Conservation (phyloP, 495 filamentous ascomycete genomes). For the Halenospora varia region DNA sequence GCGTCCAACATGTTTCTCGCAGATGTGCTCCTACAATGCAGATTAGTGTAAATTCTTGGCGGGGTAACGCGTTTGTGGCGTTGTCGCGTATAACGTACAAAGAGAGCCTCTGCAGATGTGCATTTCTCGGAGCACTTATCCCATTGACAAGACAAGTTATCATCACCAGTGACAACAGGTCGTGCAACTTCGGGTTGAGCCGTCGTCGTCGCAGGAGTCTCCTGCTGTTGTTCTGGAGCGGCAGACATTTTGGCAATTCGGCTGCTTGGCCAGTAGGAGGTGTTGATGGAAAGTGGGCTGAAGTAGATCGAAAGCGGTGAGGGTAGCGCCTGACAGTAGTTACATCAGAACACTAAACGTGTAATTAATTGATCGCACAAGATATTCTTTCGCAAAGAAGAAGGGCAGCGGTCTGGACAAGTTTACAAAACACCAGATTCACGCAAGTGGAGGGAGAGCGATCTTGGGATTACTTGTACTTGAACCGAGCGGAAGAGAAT, state of each 20-base stretch:
- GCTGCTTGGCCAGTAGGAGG: slow-evolving; percentile 2
- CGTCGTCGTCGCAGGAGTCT: slow-evolving; percentile 1
- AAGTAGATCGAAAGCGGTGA: neutral
- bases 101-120: slow-evolving; percentile 75
- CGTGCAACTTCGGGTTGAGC: slow-evolving; percentile 1
- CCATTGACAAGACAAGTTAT: slow-evolving; percentile 83
- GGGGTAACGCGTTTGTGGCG: neutral
- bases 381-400: neutral
- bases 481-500: neutral
- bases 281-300: slow-evolving; percentile 4
- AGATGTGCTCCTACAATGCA: slow-evolving; percentile 81
- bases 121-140: slow-evolving; percentile 78
- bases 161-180: slow-evolving; percentile 33
- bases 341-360: neutral
- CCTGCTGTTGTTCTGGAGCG: slow-evolving; percentile 16
- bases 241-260: slow-evolving; percentile 12
- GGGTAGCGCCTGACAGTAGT: neutral
- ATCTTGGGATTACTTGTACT: neutral
- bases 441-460: neutral
- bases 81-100: slow-evolving; percentile 58
- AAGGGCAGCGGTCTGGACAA: neutral
- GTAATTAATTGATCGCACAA: neutral
- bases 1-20: slow-evolving; percentile 95
- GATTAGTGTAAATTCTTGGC: slow-evolving; percentile 24
- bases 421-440: neutral